Percentiles rank a stretch among this genome's conserved stretches.
phyloP scores from a whole-genome alignment of 2,329 filamentous ascomycete genomes.

The Intubia oerlemansii region DNA sequence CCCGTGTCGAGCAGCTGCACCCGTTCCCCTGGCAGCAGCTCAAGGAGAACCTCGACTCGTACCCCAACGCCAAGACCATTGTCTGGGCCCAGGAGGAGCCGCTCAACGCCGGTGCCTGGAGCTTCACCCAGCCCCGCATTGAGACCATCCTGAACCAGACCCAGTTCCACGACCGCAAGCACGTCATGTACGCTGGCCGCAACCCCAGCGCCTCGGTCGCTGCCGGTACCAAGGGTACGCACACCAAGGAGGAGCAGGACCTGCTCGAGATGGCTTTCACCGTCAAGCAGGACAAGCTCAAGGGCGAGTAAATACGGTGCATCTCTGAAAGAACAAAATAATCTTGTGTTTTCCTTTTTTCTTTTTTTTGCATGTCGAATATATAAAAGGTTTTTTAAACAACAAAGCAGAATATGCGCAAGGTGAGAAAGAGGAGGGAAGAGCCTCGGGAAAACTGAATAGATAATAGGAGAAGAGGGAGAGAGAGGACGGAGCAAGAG shows the following conservation, averaged over 20 bases:
- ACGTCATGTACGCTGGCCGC: slow-evolving; percentile 92
- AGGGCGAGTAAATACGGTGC: slow-evolving; percentile 41
- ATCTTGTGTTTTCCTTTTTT: no score
- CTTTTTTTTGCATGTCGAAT: no score
- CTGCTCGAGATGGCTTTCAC: slow-evolving; percentile 45
- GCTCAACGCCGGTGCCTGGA: slow-evolving; percentile 92
- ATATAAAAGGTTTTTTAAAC: no score
- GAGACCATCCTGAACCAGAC: slow-evolving; percentile 93
- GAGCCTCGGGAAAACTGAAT: no score
- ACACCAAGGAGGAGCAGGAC: slow-evolving; percentile 84
- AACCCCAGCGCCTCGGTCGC: slow-evolving; percentile 86
- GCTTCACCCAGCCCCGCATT: slow-evolving; percentile 88
- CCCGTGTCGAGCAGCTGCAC: slow-evolving; percentile 90
- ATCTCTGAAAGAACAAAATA: no score
- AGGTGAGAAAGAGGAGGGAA: no score
- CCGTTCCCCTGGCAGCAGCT: slow-evolving; percentile 98
- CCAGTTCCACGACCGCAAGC: slow-evolving; percentile 76
- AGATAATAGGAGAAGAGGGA: no score
- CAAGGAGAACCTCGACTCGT: slow-evolving; percentile 87
- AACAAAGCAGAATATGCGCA: no score
- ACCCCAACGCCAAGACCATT: slow-evolving; percentile 93
- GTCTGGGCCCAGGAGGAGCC: slow-evolving; percentile 98
- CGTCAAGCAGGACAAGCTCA: slow-evolving; percentile 46
- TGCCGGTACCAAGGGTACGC: slow-evolving; percentile 71
- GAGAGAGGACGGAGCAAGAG: no score